Base-by-base conservation (phyloP, 1,284 basidiomycete genomes). In the Athelia sp. region DNA sequence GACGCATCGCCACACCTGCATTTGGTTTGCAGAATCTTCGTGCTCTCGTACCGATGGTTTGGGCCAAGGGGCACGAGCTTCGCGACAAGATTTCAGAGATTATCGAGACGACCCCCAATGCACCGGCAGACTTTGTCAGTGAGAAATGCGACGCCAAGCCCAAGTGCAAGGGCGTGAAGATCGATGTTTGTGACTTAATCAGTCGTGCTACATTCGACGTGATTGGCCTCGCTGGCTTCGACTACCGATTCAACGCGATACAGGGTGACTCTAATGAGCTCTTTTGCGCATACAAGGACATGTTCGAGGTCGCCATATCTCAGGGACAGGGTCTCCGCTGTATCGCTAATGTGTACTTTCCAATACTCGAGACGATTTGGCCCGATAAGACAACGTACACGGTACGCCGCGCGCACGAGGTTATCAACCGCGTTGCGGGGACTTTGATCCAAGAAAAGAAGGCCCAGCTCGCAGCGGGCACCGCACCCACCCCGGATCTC, bases 191-290 rank as follows among this genome's bases (percentile, higher is more conserved):
- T 57, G 80, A 79, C 57, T 90, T 87, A 85, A 68, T 88, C 43
- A 82, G 81, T 58, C 73, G 87, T 19, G 84, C 83, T 3, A 88
- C 87, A 1, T 90, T 91, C 59, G 88, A 91, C 63, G 82, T 90
- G 26, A 88, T 91, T 57, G 88, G 88, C 1, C 62, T 85, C 14
- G 83, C 87, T 48, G 86, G 86, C 0, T 91, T 91, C 57, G 85
- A 83, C 55, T 91, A 91, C 58, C 69, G 81, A 47, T 90, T 91
- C 66, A 82, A 87, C 50, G 82, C 89, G 0, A 84, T 91, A 35
- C 75, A 86, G 43, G 74, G 87, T 49, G 85, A 88, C 57, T 72
- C 79, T 2, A 87, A 90, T 52, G 83, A 87, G 56, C 73, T 91
- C 4, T 86, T 90, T 54, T 62, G 68, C 40, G 87, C 88, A 0